phyloP scores from a whole-genome alignment of 495 filamentous ascomycete species.

The Hypoxylon perforatum region DNA sequence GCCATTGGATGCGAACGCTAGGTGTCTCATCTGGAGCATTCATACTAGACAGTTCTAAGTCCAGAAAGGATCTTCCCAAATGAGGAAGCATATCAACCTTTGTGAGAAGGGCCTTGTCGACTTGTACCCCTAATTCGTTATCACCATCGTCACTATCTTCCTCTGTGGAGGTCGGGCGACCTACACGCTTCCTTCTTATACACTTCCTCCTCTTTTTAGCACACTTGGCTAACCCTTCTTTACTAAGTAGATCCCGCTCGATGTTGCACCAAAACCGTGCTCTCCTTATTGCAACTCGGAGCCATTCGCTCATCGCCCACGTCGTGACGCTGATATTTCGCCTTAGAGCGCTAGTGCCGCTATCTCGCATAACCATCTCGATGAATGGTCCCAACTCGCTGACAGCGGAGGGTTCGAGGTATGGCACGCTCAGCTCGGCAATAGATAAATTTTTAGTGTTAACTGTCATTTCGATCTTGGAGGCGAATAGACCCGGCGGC shows the following conservation, averaged over 20 bases:
- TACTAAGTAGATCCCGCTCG: constrained; percentile 52
- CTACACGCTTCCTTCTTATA: constrained; percentile 26
- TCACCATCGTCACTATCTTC: constrained; percentile 38
- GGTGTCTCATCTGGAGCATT: constrained; percentile 33
- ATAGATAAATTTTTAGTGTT: constrained; percentile 56
- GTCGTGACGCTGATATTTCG: constrained; percentile 58
- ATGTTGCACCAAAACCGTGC: constrained; percentile 60
- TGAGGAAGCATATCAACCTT: constrained; percentile 50
- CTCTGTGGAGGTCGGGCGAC: constrained; percentile 22
- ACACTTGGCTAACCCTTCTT: constrained; percentile 41
- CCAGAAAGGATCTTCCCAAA: constrained; percentile 57
- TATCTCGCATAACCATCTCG: constrained; percentile 34
- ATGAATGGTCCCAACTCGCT: constrained; percentile 57
- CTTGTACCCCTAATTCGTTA: constrained; percentile 17
- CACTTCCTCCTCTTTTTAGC: constrained; percentile 40
- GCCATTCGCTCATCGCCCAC: constrained; percentile 67
- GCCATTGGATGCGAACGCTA: constrained; percentile 62
- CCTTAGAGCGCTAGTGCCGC: constrained; percentile 45
- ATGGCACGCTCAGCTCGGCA: constrained; percentile 50
- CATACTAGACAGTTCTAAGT: constrained; percentile 49
- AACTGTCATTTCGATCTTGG: constrained; percentile 59
- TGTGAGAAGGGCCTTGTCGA: constrained; percentile 21
- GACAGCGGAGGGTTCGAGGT: constrained; percentile 54
- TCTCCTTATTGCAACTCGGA: constrained; percentile 55
- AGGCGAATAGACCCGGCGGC: constrained; percentile 56